Evolutionary conservation across 108 stramenopile species (phyloP).

Genomic region (Pseudonitzschia pungens): DNA sequence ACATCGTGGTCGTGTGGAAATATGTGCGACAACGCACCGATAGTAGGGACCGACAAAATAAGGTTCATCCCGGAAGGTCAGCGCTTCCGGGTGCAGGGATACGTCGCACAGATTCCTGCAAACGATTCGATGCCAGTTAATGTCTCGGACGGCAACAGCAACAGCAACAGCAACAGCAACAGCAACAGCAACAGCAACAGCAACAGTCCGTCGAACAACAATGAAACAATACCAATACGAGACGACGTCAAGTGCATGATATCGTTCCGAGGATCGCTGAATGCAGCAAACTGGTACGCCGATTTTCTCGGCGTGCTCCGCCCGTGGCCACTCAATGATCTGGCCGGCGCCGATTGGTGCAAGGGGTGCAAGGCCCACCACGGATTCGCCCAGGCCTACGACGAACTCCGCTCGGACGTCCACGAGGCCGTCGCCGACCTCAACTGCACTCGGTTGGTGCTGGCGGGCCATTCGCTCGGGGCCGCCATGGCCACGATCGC

Average conservation of each 20-base stretch:
- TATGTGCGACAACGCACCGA: slow-evolving; percentile 1
- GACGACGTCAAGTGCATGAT: slow-evolving; percentile 9
- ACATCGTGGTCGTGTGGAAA: slow-evolving; percentile 14
- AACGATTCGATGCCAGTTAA: background rate
- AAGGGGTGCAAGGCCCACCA: background rate
- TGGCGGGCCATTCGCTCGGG: slow-evolving; percentile 5
- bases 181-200: too few species aligned
- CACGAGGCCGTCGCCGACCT: slow-evolving; percentile 3
- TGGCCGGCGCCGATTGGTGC: slow-evolving; percentile 10
- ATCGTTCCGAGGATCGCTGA: slow-evolving; percentile 7
- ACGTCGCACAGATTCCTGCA: slow-evolving; percentile 5
- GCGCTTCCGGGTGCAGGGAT: slow-evolving; percentile 4
- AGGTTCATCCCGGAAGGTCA: slow-evolving; percentile 7
- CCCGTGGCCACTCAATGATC: background rate
- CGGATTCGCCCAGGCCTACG: slow-evolving; percentile 2
- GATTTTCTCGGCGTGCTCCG: slow-evolving; percentile 4
- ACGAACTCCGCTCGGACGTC: slow-evolving; percentile 5
- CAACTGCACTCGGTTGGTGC: slow-evolving; percentile 8
- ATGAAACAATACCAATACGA: background rate
- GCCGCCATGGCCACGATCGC: slow-evolving; percentile 12
- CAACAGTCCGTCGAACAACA: background rate
- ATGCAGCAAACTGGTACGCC: slow-evolving; percentile 8
- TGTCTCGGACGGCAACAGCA: background rate
- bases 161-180: too few species aligned
- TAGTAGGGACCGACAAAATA: background rate